Base-by-base conservation (phyloP, 768 basidiomycete genomes). In the Lentinula boryana region DNA sequence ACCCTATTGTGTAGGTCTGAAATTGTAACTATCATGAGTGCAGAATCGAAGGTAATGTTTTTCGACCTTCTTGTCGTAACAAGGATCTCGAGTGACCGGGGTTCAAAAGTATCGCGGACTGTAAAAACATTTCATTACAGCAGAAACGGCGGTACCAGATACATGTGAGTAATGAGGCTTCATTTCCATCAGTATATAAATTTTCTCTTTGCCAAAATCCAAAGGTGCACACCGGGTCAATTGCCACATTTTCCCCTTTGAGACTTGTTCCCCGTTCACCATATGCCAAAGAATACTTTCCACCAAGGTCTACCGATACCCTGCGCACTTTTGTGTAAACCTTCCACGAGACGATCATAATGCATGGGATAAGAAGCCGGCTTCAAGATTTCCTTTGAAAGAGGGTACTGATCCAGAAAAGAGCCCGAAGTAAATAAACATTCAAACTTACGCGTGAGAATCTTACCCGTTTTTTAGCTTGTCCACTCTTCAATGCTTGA, bases 221-320 rank as follows among this genome's bases (percentile, higher is more conserved):
- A 7, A 48, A 4, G 12, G 8, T 18, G n/a, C 46, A 48, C 21
- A 48, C 46, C 46, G 46, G 21, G 27, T 51, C 16, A 32, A 32
- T 18, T 32, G n/a, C 1, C 10, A 32, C 7, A 46, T 16, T n/a
- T 23, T 46, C 12, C 16, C 44, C n/a, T 0, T 9, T 15, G 6
- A n/a, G 16, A 9, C n/a, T 51, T 9, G 18, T 21, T 50, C 12
- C 5, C 15, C 49, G 12, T 33, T 44, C 46, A 86, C 89, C 89
- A 91, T 61, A 91, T 78, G 41, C 83, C 83, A 65, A 93, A 86
- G 71, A 93, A 89, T 46, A 88, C 74, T 70, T 93, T 91, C 91
- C 91, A 93, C 87, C 87, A 86, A 2, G 91, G 89, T 58, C 91
- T 76, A 36, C 81, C 81, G 48, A 91, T 87, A n/a, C 91, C 91